phyloP scores from a whole-genome alignment of 805 yeast genomes.

The Tetrapisispora arboricola region DNA sequence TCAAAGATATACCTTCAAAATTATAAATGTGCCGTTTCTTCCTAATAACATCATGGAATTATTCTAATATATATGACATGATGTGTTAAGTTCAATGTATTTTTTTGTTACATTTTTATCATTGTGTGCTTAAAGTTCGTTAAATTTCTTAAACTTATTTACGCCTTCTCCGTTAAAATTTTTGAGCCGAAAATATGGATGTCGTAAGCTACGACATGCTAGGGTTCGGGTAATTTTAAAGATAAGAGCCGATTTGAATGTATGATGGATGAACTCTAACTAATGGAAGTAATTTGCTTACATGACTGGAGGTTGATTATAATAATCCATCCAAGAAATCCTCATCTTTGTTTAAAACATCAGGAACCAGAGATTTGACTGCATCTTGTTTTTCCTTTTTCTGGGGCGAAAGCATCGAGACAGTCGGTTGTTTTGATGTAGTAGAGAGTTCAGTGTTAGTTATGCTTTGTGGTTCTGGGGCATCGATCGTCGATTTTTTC shows the following conservation, averaged over 20 bases:
- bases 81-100: too few species aligned
- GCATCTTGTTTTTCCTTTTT: background rate
- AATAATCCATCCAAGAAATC: constrained; percentile 19
- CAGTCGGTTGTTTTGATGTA: too few species aligned
- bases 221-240: background rate
- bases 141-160: background rate
- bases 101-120: too few species aligned
- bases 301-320: background rate
- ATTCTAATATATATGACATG: too few species aligned
- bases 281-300: too few species aligned
- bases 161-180: background rate
- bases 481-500: constrained; percentile 3
- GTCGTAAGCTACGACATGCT: background rate
- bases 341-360: constrained; percentile 16
- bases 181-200: background rate
- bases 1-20: too few species aligned
- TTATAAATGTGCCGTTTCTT: too few species aligned
- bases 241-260: background rate
- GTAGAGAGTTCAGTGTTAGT: too few species aligned
- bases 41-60: too few species aligned
- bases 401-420: too few species aligned
- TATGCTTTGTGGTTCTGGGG: background rate
- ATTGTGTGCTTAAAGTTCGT: background rate
- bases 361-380: constrained; percentile 10
- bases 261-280: too few species aligned